Evolutionary conservation across 306 rosid genomes (phyloP), one percentile per base, ranked within the genome.

Genomic region (Quillaja saponaria): DNA sequence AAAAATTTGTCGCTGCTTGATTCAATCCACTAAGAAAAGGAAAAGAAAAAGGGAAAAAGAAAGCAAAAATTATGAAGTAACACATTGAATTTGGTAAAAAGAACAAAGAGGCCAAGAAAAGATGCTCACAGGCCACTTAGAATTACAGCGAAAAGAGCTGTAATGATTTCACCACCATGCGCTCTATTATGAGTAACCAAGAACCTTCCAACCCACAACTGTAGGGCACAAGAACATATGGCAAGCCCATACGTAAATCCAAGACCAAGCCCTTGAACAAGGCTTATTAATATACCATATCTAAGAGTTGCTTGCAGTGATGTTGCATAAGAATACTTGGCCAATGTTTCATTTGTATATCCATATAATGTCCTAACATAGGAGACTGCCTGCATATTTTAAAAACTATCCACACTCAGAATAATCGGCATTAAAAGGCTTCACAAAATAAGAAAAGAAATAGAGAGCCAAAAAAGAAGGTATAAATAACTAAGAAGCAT

Each of bases 231-330:
- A 34, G 99, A 94, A 80, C 99, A 94, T 66, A 94, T 94, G 58
- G 99, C 99, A 74, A 94, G 97, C 65, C 99, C 99, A 78, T 94
- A 94, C 0, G 99, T 94, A 81, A 94, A 94, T 72, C 99, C 99
- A 74, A 94, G 97, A 34, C 99, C 99, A 76, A 94, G 99, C 64
- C 97, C 99, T 87, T 94, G 99, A 69, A 89, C 99, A 57, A 94
- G 95, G 77, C 99, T 94, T 63, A 94, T 94, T 72, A 94, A 78
- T 81, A 94, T 94, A 48, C 99, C 99, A 83, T 94, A 94, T 80
- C 97, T 82, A 50, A 94, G 83, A 72, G 99, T 94, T 72, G 99
- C 99, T 87, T 89, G 99, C 40, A 94, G 85, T 13, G 99, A 94
- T 10, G 99, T 87, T 49, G 99, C 99, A 73, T 94, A 94, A 20